These are phyloP conservation scores for Pseudogymnoascus sp. DNA, from an alignment of 2,329 filamentous ascomycete genomes.

Conservation along the genomic window DNA sequence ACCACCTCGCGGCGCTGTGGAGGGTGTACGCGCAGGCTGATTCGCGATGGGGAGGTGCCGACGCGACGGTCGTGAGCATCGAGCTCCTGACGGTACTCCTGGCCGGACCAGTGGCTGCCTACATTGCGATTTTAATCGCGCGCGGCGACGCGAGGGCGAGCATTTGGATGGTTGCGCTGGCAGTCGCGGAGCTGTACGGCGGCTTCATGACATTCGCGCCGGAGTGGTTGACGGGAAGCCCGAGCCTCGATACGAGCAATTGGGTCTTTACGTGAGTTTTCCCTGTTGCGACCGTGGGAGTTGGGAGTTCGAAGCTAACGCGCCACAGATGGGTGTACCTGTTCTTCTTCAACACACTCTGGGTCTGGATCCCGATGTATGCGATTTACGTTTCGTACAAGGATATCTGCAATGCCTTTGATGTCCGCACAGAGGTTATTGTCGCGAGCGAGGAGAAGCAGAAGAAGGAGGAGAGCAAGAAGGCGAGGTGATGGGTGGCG, in stretches of 20 bases:
- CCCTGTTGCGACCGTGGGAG: not conserved
- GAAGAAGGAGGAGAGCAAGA: slow-evolving; percentile 29
- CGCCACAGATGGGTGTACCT: slow-evolving; percentile 49
- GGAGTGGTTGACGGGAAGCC: slow-evolving; percentile 56
- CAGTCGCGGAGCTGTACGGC: slow-evolving; percentile 59
- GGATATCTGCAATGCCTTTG: slow-evolving; percentile 49
- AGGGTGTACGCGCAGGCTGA: slow-evolving; percentile 62
- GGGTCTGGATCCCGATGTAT: slow-evolving; percentile 57
- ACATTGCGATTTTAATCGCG: slow-evolving; percentile 52
- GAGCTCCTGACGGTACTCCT: slow-evolving; percentile 59
- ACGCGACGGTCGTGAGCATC: slow-evolving; percentile 54
- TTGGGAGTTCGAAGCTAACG: not conserved
- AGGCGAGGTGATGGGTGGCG: slow-evolving; percentile 9
- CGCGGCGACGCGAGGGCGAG: slow-evolving; percentile 46
- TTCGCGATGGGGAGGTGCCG: slow-evolving; percentile 53
- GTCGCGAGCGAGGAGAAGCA: slow-evolving; percentile 21
- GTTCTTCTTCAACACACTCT: slow-evolving; percentile 60
- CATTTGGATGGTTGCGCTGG: slow-evolving; percentile 56
- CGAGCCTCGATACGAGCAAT: slow-evolving; percentile 56
- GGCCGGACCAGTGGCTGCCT: slow-evolving; percentile 50
- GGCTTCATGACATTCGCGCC: slow-evolving; percentile 66
- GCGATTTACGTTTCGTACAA: slow-evolving; percentile 45
- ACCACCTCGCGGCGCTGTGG: slow-evolving; percentile 53
- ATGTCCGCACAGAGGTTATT: slow-evolving; percentile 28
- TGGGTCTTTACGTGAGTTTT: slow-evolving; percentile 48